Evolutionary conservation across 2,329 filamentous ascomycete species (phyloP), one percentile per base, ranked within the genome.

Genomic region (Daldinia sp.): DNA sequence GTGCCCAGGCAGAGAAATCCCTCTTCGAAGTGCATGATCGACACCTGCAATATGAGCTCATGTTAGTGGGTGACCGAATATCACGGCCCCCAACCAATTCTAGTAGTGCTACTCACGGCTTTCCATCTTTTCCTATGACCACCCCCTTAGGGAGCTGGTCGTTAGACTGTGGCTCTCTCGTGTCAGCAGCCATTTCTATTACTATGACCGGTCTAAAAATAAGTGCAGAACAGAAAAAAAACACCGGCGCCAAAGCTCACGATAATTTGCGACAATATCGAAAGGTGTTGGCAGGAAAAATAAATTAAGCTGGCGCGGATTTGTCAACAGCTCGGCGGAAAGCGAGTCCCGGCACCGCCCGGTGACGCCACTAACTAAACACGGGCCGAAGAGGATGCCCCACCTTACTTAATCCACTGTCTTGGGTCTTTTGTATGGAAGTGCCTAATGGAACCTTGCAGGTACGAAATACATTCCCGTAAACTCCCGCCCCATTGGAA

Each of bases 71-170:
- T 18, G 3, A 20, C 26, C 35, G 35, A 23, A 55, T 35, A 60
- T 35, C 20, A 20, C 39, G 35, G 66, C 42, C 18, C 20, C 26
- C 6, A 18, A 56, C n/a, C 13, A 9, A 37, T 46, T n/a, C 9
- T 37, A 51, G 51, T 35, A 46, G 64, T 23, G 80, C 90, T 33
- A 81, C 91, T 84, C 81, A 95, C 93, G 93, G 93, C 81, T 96
- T 96, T 63, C 93, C 93, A 82, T 96, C 92, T 70, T 91, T 91
- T 51, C 90, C 93, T 39, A 95, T 81, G 41, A 95, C 87, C 2
- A 95, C 85, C 70, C 92, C 92, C 75, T 91, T 92, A 15, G 91
- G 88, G 33, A 92, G 81, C 75, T 23, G 20, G 20, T 85, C 69
- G 64, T 63, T 60, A 58, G 68, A 68, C 6, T 74, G 64, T 56